Evolutionary conservation across 1,284 basidiomycete genomes (phyloP), one percentile per base, ranked within the genome.

Genomic region (Pterulicium gracile): DNA sequence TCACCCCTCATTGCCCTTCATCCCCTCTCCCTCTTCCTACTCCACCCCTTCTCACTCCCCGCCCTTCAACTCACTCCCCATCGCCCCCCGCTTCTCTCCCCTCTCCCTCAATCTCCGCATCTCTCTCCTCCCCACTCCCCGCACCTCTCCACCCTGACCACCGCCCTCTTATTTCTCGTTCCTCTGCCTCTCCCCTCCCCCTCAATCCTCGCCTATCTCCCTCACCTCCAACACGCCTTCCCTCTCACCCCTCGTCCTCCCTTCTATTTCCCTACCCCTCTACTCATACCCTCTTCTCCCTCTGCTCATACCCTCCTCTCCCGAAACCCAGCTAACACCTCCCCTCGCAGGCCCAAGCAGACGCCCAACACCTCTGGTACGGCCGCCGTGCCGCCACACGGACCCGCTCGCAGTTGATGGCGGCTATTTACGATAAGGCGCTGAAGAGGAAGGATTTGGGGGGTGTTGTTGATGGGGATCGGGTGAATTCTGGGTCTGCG

Each of bases 351-450:
- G 75, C 79, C 0, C 67, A 87, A 58, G 68, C 75, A 0, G 88
- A 93, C 53, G 64, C 88, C 1, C 76, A 86, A 46, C 88, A 90
- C 57, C 66, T 92, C 1, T 91, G 85, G 81, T 78, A 76, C 52
- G 76, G 80, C 10, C 73, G 88, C 18, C 73, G 88, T n/a, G 83
- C 80, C 0, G 62, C 70, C 5, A 81, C 83, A 10, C 69, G 87
- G 17, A 75, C 86, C 18, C 76, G 83, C 14, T 72, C 77, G 3
- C 80, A 85, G 61, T 70, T 93, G 13, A 90, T 86, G 71, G 75
- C 85, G 0, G 70, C 85, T 0, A 86, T 96, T 46, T 97, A 94
- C 57, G 86, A 92, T 60, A 96, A 96, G 61, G 83, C 92, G 0
- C 67, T 96, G 35, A 85, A 85, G 58, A 70, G 90, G 20, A 85